Percentiles rank a stretch among this genome's conserved stretches.
Conservation (phyloP, 371 early-diverging fungal species). For the Haplosporangium sp. region DNA sequence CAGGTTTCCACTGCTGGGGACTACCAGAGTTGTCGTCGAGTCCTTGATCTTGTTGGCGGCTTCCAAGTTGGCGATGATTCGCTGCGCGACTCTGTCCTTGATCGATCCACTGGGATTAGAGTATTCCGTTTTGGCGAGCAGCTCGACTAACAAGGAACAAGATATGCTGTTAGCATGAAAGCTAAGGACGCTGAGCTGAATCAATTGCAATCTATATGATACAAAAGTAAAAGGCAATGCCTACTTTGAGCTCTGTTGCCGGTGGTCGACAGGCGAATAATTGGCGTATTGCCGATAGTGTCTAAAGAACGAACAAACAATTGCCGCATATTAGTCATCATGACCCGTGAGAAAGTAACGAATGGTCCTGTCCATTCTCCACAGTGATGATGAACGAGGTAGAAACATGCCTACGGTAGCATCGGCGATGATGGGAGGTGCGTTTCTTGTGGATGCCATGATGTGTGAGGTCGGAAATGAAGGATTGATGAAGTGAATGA, state of each 20-base stretch:
- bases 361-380: neutral
- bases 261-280: conserved; percentile 33
- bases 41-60: conserved; percentile 45
- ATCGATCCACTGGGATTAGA: conserved; percentile 79
- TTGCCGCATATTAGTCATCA: neutral
- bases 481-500: neutral
- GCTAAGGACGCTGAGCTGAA: neutral
- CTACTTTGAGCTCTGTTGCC: conserved; percentile 39
- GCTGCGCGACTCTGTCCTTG: conserved; percentile 81
- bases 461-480: neutral
- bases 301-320: conserved; percentile 9
- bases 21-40: conserved; percentile 65
- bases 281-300: conserved; percentile 57
- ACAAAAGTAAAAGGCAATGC: neutral
- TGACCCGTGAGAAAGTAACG: too few relatives aligned
- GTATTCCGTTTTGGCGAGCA: conserved; percentile 80
- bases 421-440: conserved; percentile 45
- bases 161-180: neutral
- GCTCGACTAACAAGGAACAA: conserved; percentile 52
- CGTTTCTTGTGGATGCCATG: conserved; percentile 24
- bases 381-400: neutral
- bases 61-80: conserved; percentile 55
- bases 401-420: conserved; percentile 38
- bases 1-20: conserved; percentile 82
- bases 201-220: too few relatives aligned